Evolutionary conservation across 331 rosid genomes (phyloP).

Genomic region (Acacia concinna): DNA sequence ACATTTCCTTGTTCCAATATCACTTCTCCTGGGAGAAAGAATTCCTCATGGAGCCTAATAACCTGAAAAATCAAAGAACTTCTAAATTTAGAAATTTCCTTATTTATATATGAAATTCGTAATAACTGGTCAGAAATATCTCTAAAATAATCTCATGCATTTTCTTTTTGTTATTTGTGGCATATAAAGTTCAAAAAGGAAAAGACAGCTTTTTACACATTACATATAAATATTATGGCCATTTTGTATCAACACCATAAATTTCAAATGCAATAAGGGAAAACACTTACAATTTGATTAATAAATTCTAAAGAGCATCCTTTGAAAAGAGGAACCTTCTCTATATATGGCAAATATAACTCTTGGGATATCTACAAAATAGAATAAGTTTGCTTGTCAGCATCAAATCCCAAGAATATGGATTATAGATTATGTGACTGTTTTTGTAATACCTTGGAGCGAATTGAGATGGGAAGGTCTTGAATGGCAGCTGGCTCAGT

Average conservation of each 20-base stretch:
- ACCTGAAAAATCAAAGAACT: conserved; percentile 51
- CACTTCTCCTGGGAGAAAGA: conserved; percentile 96
- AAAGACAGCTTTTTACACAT: background rate
- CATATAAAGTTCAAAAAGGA: conserved; percentile 17
- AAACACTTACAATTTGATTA: conserved; percentile 81
- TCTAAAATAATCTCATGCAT: background rate
- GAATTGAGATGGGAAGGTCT: conserved; percentile 85
- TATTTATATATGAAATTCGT: background rate
- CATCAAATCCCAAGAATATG: background rate
- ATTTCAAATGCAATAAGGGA: background rate
- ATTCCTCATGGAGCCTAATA: conserved; percentile 85
- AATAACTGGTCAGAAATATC: background rate
- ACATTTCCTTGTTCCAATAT: conserved; percentile 87
- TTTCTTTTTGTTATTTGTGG: conserved; percentile 14
- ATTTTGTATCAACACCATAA: conserved; percentile 16
- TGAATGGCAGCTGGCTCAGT: conserved; percentile 79
- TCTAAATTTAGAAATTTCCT: background rate
- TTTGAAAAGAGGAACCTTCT: conserved; percentile 65
- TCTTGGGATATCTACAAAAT: conserved; percentile 79
- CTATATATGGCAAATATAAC: conserved; percentile 64
- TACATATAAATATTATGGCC: background rate
- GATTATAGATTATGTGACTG: background rate
- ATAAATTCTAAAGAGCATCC: conserved; percentile 88
- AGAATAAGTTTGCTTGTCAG: conserved; percentile 12
- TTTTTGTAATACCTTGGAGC: conserved; percentile 66